These are phyloP conservation scores for Coemansia sp. DNA, from an alignment of 192 early-diverging fungal genomes.

Conservation along the genomic window DNA sequence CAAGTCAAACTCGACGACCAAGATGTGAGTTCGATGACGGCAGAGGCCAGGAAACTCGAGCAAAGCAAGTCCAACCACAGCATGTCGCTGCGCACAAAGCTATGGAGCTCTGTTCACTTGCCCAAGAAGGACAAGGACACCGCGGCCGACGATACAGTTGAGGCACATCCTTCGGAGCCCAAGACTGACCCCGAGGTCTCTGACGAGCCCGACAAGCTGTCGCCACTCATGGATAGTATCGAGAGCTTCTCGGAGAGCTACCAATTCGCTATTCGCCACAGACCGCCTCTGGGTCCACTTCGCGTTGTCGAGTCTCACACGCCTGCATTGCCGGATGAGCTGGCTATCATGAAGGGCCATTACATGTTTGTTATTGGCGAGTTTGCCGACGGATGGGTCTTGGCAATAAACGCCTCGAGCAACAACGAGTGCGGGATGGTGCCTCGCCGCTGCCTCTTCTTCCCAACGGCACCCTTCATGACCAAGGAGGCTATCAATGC, in stretches of 20 bases:
- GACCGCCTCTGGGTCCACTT: constrained; percentile 42
- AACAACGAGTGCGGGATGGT: constrained; percentile 48
- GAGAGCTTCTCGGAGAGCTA: constrained; percentile 53
- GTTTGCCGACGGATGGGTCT: constrained; percentile 53
- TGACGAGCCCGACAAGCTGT: constrained; percentile 1
- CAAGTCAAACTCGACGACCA: not conserved
- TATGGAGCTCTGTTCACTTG: not conserved
- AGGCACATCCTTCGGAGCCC: not conserved
- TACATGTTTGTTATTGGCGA: constrained; percentile 44
- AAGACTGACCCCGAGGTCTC: not conserved
- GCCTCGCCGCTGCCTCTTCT: constrained; percentile 51
- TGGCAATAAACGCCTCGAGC: constrained; percentile 38
- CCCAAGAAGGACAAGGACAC: not conserved
- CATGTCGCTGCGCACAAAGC: constrained; percentile 17
- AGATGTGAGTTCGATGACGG: not conserved
- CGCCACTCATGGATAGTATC: constrained; percentile 33
- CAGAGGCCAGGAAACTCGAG: not conserved
- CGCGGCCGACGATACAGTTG: not conserved
- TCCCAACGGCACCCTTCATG: constrained; percentile 46
- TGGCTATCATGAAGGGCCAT: constrained; percentile 27
- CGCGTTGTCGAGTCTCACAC: constrained; percentile 36
- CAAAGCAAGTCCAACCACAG: constrained; percentile 12
- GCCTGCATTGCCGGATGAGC: constrained; percentile 40
- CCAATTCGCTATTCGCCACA: constrained; percentile 49
- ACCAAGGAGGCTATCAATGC: constrained; percentile 21